These are phyloP conservation scores for Sclerotinia minor DNA, from an alignment of 2,329 filamentous ascomycete species.

Conservation along the genomic window DNA sequence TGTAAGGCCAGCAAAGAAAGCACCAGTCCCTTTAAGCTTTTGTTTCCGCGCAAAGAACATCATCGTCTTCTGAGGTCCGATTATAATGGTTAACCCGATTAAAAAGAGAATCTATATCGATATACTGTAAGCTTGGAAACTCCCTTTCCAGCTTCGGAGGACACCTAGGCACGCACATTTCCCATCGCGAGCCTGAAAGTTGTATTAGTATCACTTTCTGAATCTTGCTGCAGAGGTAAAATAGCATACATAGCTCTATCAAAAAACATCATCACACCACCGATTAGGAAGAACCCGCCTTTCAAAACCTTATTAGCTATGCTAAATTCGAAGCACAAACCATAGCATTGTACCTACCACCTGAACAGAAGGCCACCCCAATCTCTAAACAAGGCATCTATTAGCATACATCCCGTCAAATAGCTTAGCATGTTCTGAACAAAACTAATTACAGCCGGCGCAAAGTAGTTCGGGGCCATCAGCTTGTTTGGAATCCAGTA, in stretches of 20 bases:
- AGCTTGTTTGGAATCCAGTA: constrained; percentile 32
- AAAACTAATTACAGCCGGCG: constrained; percentile 31
- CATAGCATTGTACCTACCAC: constrained; percentile 65
- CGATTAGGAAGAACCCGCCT: constrained; percentile 94
- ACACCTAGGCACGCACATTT: constrained; percentile 51
- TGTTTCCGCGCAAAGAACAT: constrained; percentile 93
- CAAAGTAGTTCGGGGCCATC: constrained; percentile 26
- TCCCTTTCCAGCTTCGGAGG: constrained; percentile 23
- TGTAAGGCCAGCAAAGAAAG: constrained; percentile 79
- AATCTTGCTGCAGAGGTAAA: neutral
- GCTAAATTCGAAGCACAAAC: constrained; percentile 26
- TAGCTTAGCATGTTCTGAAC: constrained; percentile 3
- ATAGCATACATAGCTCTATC: constrained; percentile 82
- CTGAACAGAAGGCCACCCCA: constrained; percentile 95
- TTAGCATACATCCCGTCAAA: constrained; percentile 34
- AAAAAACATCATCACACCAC: constrained; percentile 95
- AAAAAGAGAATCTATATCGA: constrained; percentile 84
- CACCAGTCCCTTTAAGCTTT: constrained; percentile 87
- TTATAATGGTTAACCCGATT: constrained; percentile 92
- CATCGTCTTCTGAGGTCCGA: constrained; percentile 86
- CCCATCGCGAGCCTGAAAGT: constrained; percentile 84
- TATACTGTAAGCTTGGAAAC: constrained; percentile 47
- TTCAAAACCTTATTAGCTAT: constrained; percentile 32
- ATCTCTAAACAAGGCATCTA: constrained; percentile 64
- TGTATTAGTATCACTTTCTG: neutral